These are phyloP conservation scores for Thinopyrum elongatum DNA, from an alignment of 176 grass and related monocot genomes.

Conservation along the genomic window DNA sequence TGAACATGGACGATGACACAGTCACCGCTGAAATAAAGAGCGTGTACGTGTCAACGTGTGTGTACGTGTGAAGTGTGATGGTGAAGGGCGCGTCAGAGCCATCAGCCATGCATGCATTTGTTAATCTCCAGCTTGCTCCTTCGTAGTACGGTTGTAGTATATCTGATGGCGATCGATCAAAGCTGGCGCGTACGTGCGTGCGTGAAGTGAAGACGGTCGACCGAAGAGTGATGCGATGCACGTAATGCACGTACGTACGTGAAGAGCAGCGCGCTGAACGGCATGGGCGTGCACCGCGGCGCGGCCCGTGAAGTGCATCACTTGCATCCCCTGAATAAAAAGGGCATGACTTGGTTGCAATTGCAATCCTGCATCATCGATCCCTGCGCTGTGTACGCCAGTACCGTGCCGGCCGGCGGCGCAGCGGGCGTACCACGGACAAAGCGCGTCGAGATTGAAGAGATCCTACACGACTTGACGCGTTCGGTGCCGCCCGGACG, in stretches of 20 bases:
- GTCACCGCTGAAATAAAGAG: neutral
- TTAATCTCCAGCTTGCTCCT: neutral
- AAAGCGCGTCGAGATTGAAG: neutral
- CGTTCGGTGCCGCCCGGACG: neutral
- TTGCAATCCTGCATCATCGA: neutral
- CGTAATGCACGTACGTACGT: too few species aligned
- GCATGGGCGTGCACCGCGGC: neutral
- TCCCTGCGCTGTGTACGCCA: neutral
- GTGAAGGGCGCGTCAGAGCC: neutral
- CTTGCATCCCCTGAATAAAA: neutral
- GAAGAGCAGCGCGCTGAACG: neutral
- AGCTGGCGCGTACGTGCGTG: too few species aligned
- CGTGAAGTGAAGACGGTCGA: too few species aligned
- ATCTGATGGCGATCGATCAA: neutral
- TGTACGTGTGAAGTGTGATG: neutral
- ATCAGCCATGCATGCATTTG: neutral
- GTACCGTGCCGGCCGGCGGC: neutral
- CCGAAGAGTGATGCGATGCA: too few species aligned
- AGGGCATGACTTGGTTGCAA: too few species aligned
- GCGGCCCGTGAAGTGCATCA: neutral
- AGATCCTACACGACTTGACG: neutral
- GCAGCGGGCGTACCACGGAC: neutral
- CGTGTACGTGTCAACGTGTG: neutral
- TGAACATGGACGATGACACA: neutral
- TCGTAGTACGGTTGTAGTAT: too few species aligned